Base-by-base conservation (phyloP, 192 early-diverging fungal species). In the Coemansia sp. region DNA sequence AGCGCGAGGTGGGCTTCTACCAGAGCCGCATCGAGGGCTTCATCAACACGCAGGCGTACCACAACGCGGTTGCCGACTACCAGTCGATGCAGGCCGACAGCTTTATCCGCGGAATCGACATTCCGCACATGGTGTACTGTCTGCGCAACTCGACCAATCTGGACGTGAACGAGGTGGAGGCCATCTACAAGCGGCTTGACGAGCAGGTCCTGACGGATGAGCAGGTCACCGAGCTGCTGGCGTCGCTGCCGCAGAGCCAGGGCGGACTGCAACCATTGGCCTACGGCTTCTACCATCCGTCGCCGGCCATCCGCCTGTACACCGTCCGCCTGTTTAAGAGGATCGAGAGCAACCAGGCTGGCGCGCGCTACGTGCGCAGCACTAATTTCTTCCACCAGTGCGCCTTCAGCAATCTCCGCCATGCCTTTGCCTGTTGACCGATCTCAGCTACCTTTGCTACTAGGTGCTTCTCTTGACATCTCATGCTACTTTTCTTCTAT, bases 1-100 rank as follows among this genome's bases (percentile, higher is more conserved):
- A 85, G 17, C 84, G 88, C 41, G 95, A 96, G 69, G 71, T 96
- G n/a, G 56, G 74, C 9, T 87, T 88, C 37, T 88, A 93, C 81
- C 72, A 88, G 43, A 87, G 86, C 56, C 80, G 94, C 56, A 93
- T 96, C 51, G 94, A 96, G 76, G 96, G 93, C 8, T 98, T 95
- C 86, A 83, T 92, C 13, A 74, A 80, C 38, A 93, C 93, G 0
- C 89, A 87, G 40, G 87, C 89, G 0, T 96, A 93, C 79, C 78
- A 87, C 74, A 88, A 92, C 67, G 61, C 71, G 22, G 58, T 64
- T n/a, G 72, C 88, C 73, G 90, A 93, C 74, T 88, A 88, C 69
- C 72, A 84, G 67, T 71, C 79, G 7, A 81, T 79, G 76, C 71
- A 90, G 56, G 76, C 85, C 22, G 74, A 72, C 45, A 74, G 88